Base-by-base conservation (phyloP, 2,329 filamentous ascomycete genomes). In the Xylariaceae sp. region DNA sequence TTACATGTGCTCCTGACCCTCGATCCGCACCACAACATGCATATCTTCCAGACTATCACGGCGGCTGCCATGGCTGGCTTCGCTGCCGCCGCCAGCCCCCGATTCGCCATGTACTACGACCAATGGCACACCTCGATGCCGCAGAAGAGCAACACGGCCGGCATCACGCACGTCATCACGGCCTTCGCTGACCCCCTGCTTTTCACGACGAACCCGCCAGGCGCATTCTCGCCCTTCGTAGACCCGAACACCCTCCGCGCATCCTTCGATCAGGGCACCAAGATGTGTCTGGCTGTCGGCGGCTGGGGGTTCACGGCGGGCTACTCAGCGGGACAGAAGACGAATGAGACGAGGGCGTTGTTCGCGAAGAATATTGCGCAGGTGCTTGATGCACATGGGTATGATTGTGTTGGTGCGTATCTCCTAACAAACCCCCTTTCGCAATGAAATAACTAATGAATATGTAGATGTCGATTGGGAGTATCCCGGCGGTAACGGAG, bases 251-350 rank as follows among this genome's bases (percentile, higher is more conserved):
- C 60, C 2, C 66, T 80, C 11, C 80, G 84, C 3, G 59, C 68
- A 15, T 74, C 77, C 56, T 84, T 87, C 61, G 72, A 73, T 5
- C 60, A 73, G 0, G 76, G 76, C 30, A 85, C 86, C 17, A 86
- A 88, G 65, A 73, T 91, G 18, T 80, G 88, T 75, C 79, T 91
- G 44, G 87, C 88, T 17, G 84, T 92, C 63, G 88, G 88, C 9
- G 88, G 88, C 55, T 92, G 88, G 88, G 88, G 87, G 0, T 86
- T 90, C 61, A 85, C 81, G 0, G 70, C 72, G 5, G 88, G 87
- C 0, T 91, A 89, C 67, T 79, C 81, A 0, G 71, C 70, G 8
- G 87, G 81, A 0, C 83, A 85, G 1, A 77, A 76, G 78, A 78
- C 2, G 76, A 80, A 0, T 66, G 72, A 4, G 35, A 80, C 78